Conservation (phyloP, 1,284 basidiomycete species). For the Cryptococcus hybrid region DNA sequence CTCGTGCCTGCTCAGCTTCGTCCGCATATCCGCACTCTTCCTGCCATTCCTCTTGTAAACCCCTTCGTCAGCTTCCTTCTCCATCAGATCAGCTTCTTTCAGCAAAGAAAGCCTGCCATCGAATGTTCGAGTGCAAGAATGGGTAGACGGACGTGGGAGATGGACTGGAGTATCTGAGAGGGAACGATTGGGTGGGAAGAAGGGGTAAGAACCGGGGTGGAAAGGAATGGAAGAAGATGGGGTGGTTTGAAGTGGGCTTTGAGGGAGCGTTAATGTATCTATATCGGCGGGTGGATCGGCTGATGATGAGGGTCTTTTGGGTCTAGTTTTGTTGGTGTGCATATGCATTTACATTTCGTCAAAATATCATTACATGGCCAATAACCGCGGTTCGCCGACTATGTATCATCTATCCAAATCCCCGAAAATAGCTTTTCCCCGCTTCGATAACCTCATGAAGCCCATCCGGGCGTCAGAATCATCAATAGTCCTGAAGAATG, state of each 20-base stretch:
- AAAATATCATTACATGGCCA: slow-evolving; percentile 30
- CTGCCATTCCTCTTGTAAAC: background rate
- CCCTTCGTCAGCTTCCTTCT: slow-evolving; percentile 12
- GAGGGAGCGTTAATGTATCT: slow-evolving; percentile 14
- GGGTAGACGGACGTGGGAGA: slow-evolving; percentile 14
- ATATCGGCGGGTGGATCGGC: too few relatives aligned
- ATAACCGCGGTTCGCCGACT: too few relatives aligned
- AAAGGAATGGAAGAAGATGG: slow-evolving; percentile 11
- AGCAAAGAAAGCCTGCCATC: slow-evolving; percentile 1
- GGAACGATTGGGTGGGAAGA: slow-evolving; percentile 19
- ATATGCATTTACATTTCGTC: background rate
- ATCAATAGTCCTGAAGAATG: slow-evolving; percentile 26
- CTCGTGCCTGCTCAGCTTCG: slow-evolving; percentile 10
- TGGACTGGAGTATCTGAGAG: slow-evolving; percentile 12
- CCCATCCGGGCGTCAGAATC: slow-evolving; percentile 39
- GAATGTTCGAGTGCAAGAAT: slow-evolving; percentile 22
- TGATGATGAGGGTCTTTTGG: background rate
- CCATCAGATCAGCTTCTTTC: slow-evolving; percentile 12
- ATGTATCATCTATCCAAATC: slow-evolving; percentile 14
- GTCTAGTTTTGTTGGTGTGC: background rate
- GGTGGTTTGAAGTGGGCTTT: slow-evolving; percentile 23
- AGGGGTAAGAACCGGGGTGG: slow-evolving; percentile 8
- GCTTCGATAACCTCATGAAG: slow-evolving; percentile 30
- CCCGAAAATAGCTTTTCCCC: slow-evolving; percentile 39
- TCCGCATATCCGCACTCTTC: slow-evolving; percentile 7